Base-by-base conservation (phyloP, 2,329 filamentous ascomycete species). In the Colletotrichum gigasporum region DNA sequence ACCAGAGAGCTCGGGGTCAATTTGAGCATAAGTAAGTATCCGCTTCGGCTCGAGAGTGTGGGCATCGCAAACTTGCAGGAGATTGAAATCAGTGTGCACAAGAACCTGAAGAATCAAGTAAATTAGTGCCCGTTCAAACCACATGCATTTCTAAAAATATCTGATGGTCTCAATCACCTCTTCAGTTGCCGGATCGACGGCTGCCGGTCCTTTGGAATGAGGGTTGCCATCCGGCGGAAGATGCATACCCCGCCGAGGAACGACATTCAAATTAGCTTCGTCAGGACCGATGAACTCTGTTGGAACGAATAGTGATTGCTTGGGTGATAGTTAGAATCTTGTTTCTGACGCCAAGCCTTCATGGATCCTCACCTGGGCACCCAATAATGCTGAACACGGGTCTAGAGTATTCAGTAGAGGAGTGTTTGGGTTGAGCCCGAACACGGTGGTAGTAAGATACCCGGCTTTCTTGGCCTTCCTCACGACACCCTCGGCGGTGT, bases 21-120 rank as follows among this genome's bases (percentile, higher is more conserved):
- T 68, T 26, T 66, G 63, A n/a, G 66, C 66, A 32, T 68, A 68
- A 1, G 66, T 68, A 37, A 68, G 58, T 11, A 68, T 47, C 12
- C 66, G 47, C 37, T 68, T 68, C 4, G 66, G 63, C 30, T 65
- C 48, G 4, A 68, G 63, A 3, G 66, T 68, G 24, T 56, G 53
- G 14, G 63, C 66, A 41, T 68, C 66, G 42, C 66, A 66, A 12
- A 59, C 57, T 35, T 68, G 66, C 16, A 68, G 53, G 0, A 62
- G 52, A 37, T 66, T 68, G 42, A 63, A 66, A 30, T 68, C 66
- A 9, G 66, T 63, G 22, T 66, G 66, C 1, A 66, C 59, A 7
- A 68, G 48, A 8, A 67, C 37, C 26, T 47, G 16, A n/a, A 37
- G 8, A 14, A 44, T 30, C 2, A 16, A 37, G 9, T 7, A n/a